A percentile compares a stretch with the other conserved stretches of the same genome.
Evolutionary conservation across 768 basidiomycete species (phyloP).

Genomic region (Panaeolus papilionaceus): DNA sequence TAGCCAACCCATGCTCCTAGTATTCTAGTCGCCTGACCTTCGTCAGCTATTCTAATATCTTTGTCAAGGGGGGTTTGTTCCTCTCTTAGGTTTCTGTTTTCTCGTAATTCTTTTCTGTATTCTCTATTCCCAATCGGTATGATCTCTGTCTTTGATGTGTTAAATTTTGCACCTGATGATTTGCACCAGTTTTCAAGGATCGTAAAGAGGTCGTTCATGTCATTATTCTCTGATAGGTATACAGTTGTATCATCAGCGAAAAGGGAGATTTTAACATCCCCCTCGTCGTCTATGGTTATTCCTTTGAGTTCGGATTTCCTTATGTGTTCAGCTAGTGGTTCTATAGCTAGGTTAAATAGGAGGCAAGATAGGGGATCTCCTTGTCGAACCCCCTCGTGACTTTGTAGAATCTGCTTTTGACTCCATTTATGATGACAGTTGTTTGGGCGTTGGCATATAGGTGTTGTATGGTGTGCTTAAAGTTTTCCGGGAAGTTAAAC

Average conservation of each 20-base stretch:
- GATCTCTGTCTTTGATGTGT: constrained; percentile 44
- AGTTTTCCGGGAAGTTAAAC: constrained; percentile 31
- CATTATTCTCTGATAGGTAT: constrained; percentile 34
- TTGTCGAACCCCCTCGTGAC: constrained; percentile 39
- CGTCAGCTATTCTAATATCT: neutral
- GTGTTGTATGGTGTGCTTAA: constrained; percentile 36
- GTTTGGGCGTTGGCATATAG: constrained; percentile 37
- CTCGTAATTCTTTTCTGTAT: constrained; percentile 10
- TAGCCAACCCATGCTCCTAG: neutral
- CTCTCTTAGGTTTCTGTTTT: neutral
- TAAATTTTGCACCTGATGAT: constrained; percentile 48
- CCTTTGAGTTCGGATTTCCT: constrained; percentile 38
- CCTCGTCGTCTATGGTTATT: constrained; percentile 24
- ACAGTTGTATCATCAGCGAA: constrained; percentile 47
- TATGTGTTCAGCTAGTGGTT: constrained; percentile 40
- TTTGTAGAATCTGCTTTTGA: constrained; percentile 29
- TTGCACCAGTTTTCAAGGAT: constrained; percentile 28
- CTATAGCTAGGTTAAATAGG: constrained; percentile 46
- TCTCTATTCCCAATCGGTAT: constrained; percentile 21
- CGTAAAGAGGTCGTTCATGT: constrained; percentile 23
- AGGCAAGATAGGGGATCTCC: constrained; percentile 45
- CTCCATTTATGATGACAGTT: constrained; percentile 40
- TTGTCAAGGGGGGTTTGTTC: neutral
- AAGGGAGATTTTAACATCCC: constrained; percentile 30
- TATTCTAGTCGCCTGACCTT: neutral